phyloP scores from a whole-genome alignment of 2,329 filamentous ascomycete genomes.

The Canariomyces notabilis region DNA sequence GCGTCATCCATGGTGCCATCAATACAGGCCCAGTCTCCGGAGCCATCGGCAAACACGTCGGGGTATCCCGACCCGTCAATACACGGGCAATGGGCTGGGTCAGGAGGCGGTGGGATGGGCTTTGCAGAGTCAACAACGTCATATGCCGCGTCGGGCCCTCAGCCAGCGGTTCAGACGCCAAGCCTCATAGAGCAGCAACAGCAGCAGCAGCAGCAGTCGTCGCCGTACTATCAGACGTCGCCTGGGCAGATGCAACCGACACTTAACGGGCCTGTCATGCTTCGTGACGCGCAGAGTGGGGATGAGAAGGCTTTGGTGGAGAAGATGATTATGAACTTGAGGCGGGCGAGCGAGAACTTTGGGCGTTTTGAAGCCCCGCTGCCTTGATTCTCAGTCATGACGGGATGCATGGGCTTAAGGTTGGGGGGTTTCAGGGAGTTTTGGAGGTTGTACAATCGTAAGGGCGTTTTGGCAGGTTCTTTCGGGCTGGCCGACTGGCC shows the following conservation, averaged over 20 bases:
- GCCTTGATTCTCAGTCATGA: not conserved
- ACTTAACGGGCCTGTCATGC: not conserved
- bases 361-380: conserved; percentile 1
- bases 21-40: not conserved
- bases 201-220: no score
- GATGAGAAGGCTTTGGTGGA: conserved; percentile 48
- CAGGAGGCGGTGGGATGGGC: not conserved
- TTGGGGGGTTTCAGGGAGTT: no score
- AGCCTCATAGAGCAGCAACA: conserved; percentile 4
- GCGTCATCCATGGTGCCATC: not conserved
- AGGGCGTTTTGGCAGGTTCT: no score
- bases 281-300: not conserved
- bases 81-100: not conserved
- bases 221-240: not conserved
- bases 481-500: no score
- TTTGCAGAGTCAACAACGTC: not conserved
- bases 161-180: not conserved
- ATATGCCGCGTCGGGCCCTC: not conserved
- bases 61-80: not conserved
- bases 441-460: no score
- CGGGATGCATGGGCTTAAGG: not conserved
- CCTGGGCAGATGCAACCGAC: not conserved
- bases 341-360: conserved; percentile 32
- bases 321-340: conserved; percentile 48
- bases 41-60: not conserved